Conservation (phyloP, 192 early-diverging fungal species). For the Chytriomyces hyalinus region DNA sequence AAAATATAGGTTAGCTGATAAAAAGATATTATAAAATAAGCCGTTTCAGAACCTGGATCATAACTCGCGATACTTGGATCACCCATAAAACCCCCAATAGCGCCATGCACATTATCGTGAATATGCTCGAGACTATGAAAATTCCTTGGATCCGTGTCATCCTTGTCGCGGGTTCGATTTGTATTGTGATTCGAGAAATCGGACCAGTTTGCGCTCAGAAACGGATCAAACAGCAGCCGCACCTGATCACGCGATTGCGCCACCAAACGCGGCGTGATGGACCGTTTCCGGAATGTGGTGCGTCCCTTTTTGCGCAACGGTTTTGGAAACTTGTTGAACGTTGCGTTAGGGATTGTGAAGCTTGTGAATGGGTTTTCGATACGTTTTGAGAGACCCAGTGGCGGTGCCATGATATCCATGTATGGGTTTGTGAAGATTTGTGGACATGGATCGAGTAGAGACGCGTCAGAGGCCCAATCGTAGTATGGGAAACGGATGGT, state of each 20-base stretch:
- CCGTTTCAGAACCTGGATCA: neutral
- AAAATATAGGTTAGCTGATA: too few species aligned
- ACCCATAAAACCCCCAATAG: constrained; percentile 19
- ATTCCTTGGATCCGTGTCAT: constrained; percentile 4
- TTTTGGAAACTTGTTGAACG: neutral
- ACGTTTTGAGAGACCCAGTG: neutral
- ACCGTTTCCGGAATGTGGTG: neutral
- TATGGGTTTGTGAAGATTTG: neutral
- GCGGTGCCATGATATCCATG: neutral
- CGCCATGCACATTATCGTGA: constrained; percentile 18
- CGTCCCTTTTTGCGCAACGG: neutral
- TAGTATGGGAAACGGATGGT: constrained; percentile 17
- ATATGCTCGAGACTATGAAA: constrained; percentile 22
- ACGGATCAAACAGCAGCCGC: constrained; percentile 11
- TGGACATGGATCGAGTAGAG: neutral
- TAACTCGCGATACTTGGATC: constrained; percentile 5
- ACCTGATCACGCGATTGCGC: constrained; percentile 1
- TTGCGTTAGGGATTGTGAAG: constrained; percentile 3
- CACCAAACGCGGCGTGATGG: neutral
- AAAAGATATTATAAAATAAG: too few species aligned
- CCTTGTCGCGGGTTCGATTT: neutral
- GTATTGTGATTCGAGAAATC: constrained; percentile 18
- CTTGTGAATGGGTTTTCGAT: constrained; percentile 6
- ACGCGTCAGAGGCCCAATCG: constrained; percentile 14
- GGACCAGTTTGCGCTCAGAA: neutral